These are phyloP conservation scores for Bruguiera hainesii DNA, from an alignment of 441 rosid species.

Conservation along the genomic window DNA sequence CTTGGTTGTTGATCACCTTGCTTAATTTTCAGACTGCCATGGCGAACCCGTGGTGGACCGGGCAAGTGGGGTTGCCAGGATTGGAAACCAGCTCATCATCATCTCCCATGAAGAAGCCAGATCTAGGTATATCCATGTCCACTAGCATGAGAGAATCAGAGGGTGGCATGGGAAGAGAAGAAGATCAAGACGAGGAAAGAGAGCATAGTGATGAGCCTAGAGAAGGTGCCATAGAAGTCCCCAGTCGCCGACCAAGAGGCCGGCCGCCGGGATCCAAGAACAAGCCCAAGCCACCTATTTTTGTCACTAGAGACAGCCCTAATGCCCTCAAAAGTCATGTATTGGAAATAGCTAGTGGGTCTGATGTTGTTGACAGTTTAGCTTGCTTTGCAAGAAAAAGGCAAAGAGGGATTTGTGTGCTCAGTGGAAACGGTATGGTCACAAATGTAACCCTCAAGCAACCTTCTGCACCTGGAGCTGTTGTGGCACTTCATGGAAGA, in stretches of 20 bases:
- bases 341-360: slow-evolving; percentile 68
- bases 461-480: slow-evolving; percentile 64
- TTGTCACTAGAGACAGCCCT: slow-evolving; percentile 81
- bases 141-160: slow-evolving; percentile 19
- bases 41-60: slow-evolving; percentile 92
- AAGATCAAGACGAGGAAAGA: slow-evolving; percentile 48
- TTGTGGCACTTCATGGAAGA: slow-evolving; percentile 69
- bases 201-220: slow-evolving; percentile 63
- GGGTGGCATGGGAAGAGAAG: slow-evolving; percentile 20
- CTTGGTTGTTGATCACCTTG: not conserved
- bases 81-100: slow-evolving; percentile 43
- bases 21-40: slow-evolving; percentile 20
- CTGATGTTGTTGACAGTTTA: slow-evolving; percentile 61
- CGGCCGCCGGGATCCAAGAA: slow-evolving; percentile 87
- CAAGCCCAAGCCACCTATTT: slow-evolving; percentile 77
- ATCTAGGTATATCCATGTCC: slow-evolving; percentile 37
- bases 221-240: slow-evolving; percentile 63
- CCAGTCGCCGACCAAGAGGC: slow-evolving; percentile 63
- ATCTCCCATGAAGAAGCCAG: slow-evolving; percentile 34
- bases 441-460: slow-evolving; percentile 78
- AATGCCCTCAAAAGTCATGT: slow-evolving; percentile 77
- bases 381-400: slow-evolving; percentile 67
- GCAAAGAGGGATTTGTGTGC: slow-evolving; percentile 79
- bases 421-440: slow-evolving; percentile 73
- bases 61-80: slow-evolving; percentile 48